Conservation (phyloP, 2,329 filamentous ascomycete species). For the Hypoxylon sp. region DNA sequence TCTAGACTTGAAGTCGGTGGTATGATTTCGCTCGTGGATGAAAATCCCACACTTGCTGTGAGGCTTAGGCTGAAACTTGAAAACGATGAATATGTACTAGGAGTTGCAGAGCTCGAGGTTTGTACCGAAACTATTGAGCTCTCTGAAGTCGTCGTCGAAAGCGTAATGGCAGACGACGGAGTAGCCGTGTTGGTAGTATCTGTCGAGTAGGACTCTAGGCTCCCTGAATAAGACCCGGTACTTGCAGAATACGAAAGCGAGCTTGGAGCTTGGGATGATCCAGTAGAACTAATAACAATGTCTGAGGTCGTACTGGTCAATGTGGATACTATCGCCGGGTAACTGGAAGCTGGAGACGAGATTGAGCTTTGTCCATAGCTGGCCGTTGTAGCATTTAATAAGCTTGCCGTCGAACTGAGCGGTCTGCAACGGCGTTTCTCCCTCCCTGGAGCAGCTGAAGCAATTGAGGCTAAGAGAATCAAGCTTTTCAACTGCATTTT, state of each 20-base stretch:
- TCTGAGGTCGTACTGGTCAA: background rate
- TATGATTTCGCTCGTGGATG: background rate
- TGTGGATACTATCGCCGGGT: background rate
- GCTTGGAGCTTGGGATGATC: background rate
- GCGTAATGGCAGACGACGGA: background rate
- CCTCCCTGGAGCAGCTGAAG: constrained; percentile 4
- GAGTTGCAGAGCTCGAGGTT: background rate
- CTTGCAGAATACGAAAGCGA: background rate
- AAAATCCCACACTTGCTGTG: background rate
- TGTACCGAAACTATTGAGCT: background rate
- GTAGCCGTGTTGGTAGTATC: background rate
- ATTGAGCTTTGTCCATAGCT: background rate
- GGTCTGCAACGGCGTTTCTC: constrained; percentile 7
- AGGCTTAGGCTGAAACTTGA: background rate
- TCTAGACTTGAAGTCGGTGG: background rate
- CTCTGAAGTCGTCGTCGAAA: background rate
- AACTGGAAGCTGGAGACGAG: background rate
- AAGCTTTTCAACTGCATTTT: constrained; percentile 7
- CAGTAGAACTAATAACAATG: background rate
- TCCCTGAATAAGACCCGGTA: background rate
- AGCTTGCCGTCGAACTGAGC: background rate
- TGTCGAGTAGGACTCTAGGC: background rate
- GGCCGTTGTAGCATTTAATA: background rate
- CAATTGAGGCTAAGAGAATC: constrained; percentile 1
- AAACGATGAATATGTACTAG: background rate